Percentiles rank a stretch among this genome's conserved stretches.
These are phyloP conservation scores for Penicillium sp. DNA, from an alignment of 2,329 filamentous ascomycete species.

Conservation along the genomic window DNA sequence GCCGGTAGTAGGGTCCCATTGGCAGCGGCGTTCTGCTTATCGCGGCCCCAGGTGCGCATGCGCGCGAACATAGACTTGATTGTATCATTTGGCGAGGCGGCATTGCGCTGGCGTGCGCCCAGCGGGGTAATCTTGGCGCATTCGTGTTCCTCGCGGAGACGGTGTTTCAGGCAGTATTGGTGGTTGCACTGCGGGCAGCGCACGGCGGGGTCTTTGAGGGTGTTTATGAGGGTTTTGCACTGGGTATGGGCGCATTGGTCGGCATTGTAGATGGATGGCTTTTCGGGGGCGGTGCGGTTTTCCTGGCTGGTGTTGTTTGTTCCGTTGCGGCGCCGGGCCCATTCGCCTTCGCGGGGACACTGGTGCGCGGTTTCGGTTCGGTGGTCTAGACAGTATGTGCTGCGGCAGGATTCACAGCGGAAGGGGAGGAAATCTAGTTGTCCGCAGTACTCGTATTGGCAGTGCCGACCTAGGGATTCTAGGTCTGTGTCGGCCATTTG, in stretches of 20 bases:
- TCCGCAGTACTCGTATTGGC: conserved; percentile 86
- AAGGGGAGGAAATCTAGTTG: conserved; percentile 97
- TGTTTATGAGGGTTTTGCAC: conserved; percentile 56
- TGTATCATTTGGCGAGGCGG: conserved; percentile 57
- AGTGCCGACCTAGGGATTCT: conserved; percentile 83
- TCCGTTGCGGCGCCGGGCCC: conserved; percentile 53
- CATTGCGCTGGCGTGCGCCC: conserved; percentile 49
- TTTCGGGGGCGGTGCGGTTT: conserved; percentile 38
- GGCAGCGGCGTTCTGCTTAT: conserved; percentile 67
- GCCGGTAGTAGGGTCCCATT: conserved; percentile 58
- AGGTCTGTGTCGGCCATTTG: conserved; percentile 66
- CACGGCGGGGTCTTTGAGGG: conserved; percentile 51
- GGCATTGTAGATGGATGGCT: conserved; percentile 58
- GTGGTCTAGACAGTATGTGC: conserved; percentile 90
- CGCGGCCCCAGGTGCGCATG: conserved; percentile 75
- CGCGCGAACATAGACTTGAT: conserved; percentile 73
- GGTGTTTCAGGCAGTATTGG: conserved; percentile 54
- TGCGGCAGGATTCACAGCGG: conserved; percentile 81
- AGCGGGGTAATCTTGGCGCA: conserved; percentile 71
- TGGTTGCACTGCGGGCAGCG: conserved; percentile 51
- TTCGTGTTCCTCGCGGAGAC: conserved; percentile 69
- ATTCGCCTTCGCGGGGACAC: conserved; percentile 61
- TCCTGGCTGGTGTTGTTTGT: conserved; percentile 22
- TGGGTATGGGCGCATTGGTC: conserved; percentile 49
- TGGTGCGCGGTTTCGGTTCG: conserved; percentile 80